These are phyloP conservation scores for Colletotrichum lini DNA, from an alignment of 2,329 filamentous ascomycete species.

Conservation along the genomic window DNA sequence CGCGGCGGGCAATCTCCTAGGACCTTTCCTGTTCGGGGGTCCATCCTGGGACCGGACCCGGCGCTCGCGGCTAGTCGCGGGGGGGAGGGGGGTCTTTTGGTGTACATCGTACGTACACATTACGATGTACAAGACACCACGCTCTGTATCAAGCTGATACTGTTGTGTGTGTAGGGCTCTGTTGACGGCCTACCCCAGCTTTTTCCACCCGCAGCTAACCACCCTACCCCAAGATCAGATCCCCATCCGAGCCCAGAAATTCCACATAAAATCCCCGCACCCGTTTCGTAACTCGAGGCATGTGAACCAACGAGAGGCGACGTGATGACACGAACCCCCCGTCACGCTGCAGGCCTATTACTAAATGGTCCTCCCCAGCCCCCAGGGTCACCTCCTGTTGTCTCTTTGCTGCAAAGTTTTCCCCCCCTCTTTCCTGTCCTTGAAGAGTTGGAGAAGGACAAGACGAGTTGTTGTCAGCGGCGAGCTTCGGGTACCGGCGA, in stretches of 20 bases:
- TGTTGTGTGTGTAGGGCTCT: no score
- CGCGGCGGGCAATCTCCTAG: not conserved
- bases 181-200: constrained; percentile 7
- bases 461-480: not conserved
- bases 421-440: not conserved
- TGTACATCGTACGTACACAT: not conserved
- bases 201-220: constrained; percentile 18
- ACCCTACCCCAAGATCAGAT: constrained; percentile 29
- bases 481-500: constrained; percentile 11
- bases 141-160: no score
- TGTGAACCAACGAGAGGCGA: constrained; percentile 37
- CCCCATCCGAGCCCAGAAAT: constrained; percentile 2
- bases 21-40: constrained; percentile 11
- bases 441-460: constrained; percentile 4
- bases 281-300: constrained; percentile 29
- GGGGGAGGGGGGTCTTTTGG: not conserved
- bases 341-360: not conserved
- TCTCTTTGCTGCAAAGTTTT: no score
- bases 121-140: not conserved
- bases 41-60: not conserved
- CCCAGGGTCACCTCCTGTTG: not conserved
- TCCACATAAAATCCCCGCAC: constrained; percentile 1
- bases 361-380: not conserved
- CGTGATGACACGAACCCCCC: constrained; percentile 16
- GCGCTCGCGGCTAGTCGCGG: constrained; percentile 19